A percentile compares a stretch with the other conserved stretches of the same genome.
These are phyloP conservation scores for Bonia amplexicaulis DNA, from an alignment of 176 grass and related monocot genomes.

Conservation along the genomic window DNA sequence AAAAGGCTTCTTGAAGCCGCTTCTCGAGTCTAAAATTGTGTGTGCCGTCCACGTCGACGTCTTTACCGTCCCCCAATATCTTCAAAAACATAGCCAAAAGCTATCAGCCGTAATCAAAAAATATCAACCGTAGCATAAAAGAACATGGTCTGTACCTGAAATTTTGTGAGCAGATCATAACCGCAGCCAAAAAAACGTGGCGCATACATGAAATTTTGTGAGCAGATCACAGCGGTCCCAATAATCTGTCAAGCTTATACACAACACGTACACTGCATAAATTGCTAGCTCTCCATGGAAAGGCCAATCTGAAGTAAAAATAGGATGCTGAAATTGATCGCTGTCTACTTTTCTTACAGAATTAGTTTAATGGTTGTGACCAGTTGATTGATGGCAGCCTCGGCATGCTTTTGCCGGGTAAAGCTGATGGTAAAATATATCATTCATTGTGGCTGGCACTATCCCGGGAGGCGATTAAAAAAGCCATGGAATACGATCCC, in stretches of 20 bases:
- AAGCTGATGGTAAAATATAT: constrained; percentile 14
- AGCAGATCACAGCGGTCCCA: neutral
- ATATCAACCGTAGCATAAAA: too few relatives aligned
- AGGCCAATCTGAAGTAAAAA: neutral
- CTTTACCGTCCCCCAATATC: accelerated
- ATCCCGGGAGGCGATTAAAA: neutral
- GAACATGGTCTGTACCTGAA: too few relatives aligned
- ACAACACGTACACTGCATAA: neutral
- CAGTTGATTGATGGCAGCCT: neutral
- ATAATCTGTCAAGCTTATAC: neutral
- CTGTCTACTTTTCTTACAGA: neutral
- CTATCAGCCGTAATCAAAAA: accelerated
- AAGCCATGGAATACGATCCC: neutral
- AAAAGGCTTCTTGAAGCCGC: too few relatives aligned
- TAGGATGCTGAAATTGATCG: neutral
- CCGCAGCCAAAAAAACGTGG: too few relatives aligned
- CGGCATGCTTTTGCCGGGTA: neutral
- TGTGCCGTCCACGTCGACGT: too few relatives aligned
- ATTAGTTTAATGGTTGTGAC: neutral
- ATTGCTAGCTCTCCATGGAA: neutral
- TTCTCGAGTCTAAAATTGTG: too few relatives aligned
- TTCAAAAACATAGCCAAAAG: too few relatives aligned
- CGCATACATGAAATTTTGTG: neutral
- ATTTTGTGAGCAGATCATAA: too few relatives aligned
- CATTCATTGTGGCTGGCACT: neutral